Evolutionary conservation across 2,329 filamentous ascomycete genomes (phyloP).

Genomic region (Aureobasidium lini): DNA sequence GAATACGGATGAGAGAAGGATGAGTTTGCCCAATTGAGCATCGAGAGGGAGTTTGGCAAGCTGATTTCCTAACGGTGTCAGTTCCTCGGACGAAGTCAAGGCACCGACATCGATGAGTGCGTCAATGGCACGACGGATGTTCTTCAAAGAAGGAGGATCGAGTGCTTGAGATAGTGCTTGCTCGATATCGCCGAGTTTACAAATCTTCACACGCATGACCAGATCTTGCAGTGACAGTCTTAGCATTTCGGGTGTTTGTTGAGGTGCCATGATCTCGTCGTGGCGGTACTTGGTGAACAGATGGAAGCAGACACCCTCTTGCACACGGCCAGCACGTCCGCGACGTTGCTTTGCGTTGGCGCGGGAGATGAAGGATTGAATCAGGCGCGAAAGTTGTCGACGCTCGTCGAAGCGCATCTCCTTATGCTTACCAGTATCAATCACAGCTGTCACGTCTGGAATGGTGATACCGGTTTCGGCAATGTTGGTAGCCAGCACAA

Average conservation of each 20-base stretch:
- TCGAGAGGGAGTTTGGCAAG: constrained; percentile 85
- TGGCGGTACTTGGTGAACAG: constrained; percentile 87
- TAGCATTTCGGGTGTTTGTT: constrained; percentile 95
- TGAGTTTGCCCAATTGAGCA: constrained; percentile 89
- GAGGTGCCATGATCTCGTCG: constrained; percentile 74
- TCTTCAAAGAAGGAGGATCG: constrained; percentile 83
- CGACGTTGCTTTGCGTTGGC: constrained; percentile 94
- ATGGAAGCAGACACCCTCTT: constrained; percentile 91
- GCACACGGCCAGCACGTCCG: constrained; percentile 89
- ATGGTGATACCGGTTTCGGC: constrained; percentile 98
- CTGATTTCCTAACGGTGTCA: constrained; percentile 80
- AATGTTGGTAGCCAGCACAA: constrained; percentile 95
- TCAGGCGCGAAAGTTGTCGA: constrained; percentile 78
- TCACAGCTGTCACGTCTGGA: constrained; percentile 92
- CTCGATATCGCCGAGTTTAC: constrained; percentile 89
- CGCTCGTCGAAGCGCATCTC: constrained; percentile 96
- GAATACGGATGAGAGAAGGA: constrained; percentile 79
- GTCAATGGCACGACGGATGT: constrained; percentile 87
- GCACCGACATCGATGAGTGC: constrained; percentile 89
- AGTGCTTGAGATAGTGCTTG: constrained; percentile 80
- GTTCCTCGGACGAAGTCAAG: constrained; percentile 68
- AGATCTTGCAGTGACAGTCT: constrained; percentile 89
- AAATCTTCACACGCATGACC: constrained; percentile 94
- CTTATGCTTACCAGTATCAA: constrained; percentile 93
- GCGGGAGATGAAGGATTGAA: constrained; percentile 90